A percentile compares a stretch with the other conserved stretches of the same genome.
phyloP scores from a whole-genome alignment of 345 rosid species.

The Aegle marmelos region DNA sequence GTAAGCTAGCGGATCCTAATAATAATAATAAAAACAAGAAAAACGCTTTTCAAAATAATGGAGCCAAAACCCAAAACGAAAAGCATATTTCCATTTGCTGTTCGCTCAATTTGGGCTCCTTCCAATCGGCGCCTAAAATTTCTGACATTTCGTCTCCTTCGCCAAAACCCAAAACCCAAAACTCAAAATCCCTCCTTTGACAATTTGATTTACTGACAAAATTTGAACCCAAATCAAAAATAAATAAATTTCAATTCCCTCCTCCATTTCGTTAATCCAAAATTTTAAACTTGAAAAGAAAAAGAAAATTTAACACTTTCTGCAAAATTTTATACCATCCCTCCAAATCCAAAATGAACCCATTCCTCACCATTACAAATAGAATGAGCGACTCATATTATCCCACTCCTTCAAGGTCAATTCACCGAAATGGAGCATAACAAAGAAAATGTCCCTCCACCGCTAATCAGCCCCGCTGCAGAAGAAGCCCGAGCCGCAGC shows the following conservation, averaged over 20 bases:
- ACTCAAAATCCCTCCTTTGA: background rate
- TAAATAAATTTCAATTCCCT: background rate
- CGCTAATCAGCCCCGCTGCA: slow-evolving; percentile 5
- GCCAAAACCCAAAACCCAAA: background rate
- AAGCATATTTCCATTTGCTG: background rate
- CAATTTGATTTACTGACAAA: background rate
- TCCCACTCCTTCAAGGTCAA: background rate
- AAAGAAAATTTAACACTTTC: background rate
- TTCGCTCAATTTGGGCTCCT: slow-evolving; percentile 9
- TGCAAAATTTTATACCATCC: background rate
- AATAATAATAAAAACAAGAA: no score
- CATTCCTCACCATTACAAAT: background rate
- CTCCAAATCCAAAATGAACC: slow-evolving; percentile 13
- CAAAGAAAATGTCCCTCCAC: slow-evolving; percentile 22
- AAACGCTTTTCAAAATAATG: no score
- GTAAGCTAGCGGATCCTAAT: no score
- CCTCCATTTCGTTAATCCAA: background rate
- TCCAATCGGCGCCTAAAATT: background rate
- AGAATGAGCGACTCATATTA: background rate
- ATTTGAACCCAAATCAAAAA: background rate
- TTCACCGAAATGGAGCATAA: background rate
- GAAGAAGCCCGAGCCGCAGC: background rate
- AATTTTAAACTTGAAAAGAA: background rate
- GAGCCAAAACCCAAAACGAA: background rate
- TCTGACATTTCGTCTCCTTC: background rate